Base-by-base conservation (phyloP, 2,329 filamentous ascomycete genomes). In the Helminthosporium solani region DNA sequence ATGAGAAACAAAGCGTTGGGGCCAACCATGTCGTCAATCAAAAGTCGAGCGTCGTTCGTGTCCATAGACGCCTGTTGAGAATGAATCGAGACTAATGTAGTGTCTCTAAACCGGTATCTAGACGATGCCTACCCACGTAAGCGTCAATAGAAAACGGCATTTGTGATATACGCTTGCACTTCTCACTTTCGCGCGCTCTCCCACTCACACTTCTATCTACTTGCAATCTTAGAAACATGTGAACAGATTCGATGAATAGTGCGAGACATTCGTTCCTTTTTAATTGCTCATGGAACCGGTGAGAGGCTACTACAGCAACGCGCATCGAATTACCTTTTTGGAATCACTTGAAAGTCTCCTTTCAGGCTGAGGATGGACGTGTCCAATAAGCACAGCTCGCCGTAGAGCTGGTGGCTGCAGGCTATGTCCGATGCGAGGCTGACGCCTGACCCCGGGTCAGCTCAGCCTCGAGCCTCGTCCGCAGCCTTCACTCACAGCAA, bases 391-490 rank as follows among this genome's bases (percentile, higher is more conserved):
- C 58, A 25, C 63, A 64, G 61, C 61, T 59, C 53, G 59, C 19
- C 64, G 57, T 63, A 66, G 58, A 63, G 60, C 58, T 60, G 52
- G 64, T 64, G 62, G 63, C 63, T 66, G 63, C 64, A 67, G 56
- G 31, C 50, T 54, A 66, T 61, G 62, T 58, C 54, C 63, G 58
- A 60, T 65, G 61, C 64, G 61, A 70, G 66, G 66, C 66, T 70
- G 64, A 67, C 61, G 63, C 54, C 57, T 59, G 57, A 55, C 53
- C 62, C 54, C 23, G 60, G 7, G 7, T 9, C 23, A 9, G 61
- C 61, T 61, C 65, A 67, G 64, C 64, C 64, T 68, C 64, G 65
- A 38, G 63, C 63, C 64, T 67, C 63, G 67, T 63, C 52, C 60
- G 59, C 63, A 56, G 47, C 44, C 58, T 59, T 53, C 56, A 50